Base-by-base conservation (phyloP, 257 asterid species). In the Forsythia suspensa region DNA sequence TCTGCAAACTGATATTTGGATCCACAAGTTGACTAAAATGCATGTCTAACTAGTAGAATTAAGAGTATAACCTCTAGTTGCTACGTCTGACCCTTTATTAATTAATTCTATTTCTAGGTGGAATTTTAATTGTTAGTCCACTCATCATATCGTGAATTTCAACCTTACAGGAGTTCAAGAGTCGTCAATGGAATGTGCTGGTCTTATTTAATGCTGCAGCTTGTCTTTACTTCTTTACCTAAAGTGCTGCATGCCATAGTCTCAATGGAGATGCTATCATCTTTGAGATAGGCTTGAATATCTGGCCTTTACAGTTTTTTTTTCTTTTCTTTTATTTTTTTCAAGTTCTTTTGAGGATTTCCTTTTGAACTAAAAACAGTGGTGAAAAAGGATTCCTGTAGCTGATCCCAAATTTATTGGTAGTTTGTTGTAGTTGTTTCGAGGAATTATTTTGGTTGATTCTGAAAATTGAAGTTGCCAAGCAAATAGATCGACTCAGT, bases 1-100 rank as follows among this genome's bases (percentile, higher is more conserved):
- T 8, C 21, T 55, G 59, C 34, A 10, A 61, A 61, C 15, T 46
- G 34, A 63, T 24, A 12, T 41, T 18, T 76, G 29, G 43, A 24
- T 46, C 11, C 20, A 6, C 9, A 36, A 13, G 24, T 61, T 66
- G 55, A 61, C 37, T 8, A 3, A 20, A 37, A 34, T 41, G 72
- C 6, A 52, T 55, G 11, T n/a, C 48, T 55, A 75, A 21, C 24
- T 71, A 39, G 41, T 75, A 38, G 78, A 75, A 75, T 2, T 75
- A 63, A 59, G 57, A 24, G 59, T 38, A n/a, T 37, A n/a, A 18
- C 42, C 40, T 57, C 55, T n/a, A 69, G 15, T 61, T 75, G 39
- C 40, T 75, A 29, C 71, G 20, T 8, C 21, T 55, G 59, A 24
- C 20, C n/a, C 75, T n/a, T 71, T 11, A 8, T 10, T 4, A n/a